These are phyloP conservation scores for Backusella luteola DNA, from an alignment of 192 early-diverging fungal species.

Conservation along the genomic window DNA sequence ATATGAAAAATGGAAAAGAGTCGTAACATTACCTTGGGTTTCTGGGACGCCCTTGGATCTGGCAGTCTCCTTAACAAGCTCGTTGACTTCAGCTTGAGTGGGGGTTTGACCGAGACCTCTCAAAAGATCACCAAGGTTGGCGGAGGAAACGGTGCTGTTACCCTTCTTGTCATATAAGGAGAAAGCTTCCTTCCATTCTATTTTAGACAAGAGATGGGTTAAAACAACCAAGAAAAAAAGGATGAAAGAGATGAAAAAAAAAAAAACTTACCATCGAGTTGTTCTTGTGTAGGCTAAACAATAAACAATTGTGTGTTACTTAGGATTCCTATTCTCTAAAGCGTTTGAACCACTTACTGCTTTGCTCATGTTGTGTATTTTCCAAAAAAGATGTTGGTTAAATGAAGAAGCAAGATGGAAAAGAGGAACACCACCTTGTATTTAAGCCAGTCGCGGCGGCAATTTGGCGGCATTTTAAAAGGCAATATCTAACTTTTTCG, in stretches of 20 bases:
- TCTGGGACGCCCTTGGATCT: constrained; percentile 24
- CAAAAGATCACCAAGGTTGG: constrained; percentile 69
- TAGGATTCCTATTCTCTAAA: too few species aligned
- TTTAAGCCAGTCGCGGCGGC: background rate
- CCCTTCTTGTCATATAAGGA: constrained; percentile 79
- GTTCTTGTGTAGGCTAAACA: constrained; percentile 36
- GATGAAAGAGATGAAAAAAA: background rate
- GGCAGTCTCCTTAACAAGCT: constrained; percentile 47
- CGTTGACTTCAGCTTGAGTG: constrained; percentile 70
- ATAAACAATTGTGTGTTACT: background rate
- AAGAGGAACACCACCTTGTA: background rate
- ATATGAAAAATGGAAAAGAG: background rate
- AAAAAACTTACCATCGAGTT: constrained; percentile 36
- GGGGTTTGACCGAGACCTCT: constrained; percentile 81
- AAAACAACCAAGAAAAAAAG: background rate
- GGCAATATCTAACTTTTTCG: background rate
- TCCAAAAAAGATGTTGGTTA: constrained; percentile 10
- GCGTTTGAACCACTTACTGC: constrained; percentile 11
- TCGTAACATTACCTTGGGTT: constrained; percentile 25
- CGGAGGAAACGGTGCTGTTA: constrained; percentile 60
- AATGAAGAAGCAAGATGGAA: background rate
- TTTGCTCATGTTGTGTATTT: constrained; percentile 27
- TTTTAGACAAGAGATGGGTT: background rate
- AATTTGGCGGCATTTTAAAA: constrained; percentile 6
- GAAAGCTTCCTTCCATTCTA: constrained; percentile 81